Evolutionary conservation across 495 filamentous ascomycete species (phyloP), one percentile per base, ranked within the genome.

Genomic region (Elasticomyces elasticus): DNA sequence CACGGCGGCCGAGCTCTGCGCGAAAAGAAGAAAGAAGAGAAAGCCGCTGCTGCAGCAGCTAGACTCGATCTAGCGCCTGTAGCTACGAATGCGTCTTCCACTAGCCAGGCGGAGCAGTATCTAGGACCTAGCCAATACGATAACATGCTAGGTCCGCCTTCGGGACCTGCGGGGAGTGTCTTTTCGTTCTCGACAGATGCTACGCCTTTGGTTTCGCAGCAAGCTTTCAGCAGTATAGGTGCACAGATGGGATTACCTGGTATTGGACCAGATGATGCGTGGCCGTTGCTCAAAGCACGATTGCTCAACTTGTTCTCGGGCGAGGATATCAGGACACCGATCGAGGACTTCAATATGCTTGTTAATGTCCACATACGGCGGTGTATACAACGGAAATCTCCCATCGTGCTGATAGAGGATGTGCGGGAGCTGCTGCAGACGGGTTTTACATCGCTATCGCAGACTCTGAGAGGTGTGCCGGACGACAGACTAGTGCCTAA

Each of bases 311-410:
- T 96, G 13, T 99, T 99, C 62, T 87, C 95, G 59, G 90, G 87
- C 10, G 94, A 96, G 61, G 86, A 95, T 57, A 75, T 95, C 5
- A 78, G 87, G 13, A 76, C 90, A 41, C 89, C 91, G 0, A 85
- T 99, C 17, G 94, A 99, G 65, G 94, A 97, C 62, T 79, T 97
- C 55, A 99, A 99, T 65, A 80, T 83, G 40, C 77, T 96, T 11
- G 90, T 96, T 0, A 48, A 49, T 26, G 58, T 67, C 22, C 59
- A 64, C 40, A 64, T 72, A 11, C 60, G 63, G 31, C 64, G 67
- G 5, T 72, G 70, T 40, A 65, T 71, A 24, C 63, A 70, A 41
- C 56, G 63, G 20, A 66, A 68, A 35, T 58, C 64, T 7, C 70
- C 64, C 9, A 49, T 62, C 17, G 55, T 62, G 13, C 22, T 66